These are phyloP conservation scores for Aspergillus tamarii DNA, from an alignment of 2,329 filamentous ascomycete genomes.

Conservation along the genomic window DNA sequence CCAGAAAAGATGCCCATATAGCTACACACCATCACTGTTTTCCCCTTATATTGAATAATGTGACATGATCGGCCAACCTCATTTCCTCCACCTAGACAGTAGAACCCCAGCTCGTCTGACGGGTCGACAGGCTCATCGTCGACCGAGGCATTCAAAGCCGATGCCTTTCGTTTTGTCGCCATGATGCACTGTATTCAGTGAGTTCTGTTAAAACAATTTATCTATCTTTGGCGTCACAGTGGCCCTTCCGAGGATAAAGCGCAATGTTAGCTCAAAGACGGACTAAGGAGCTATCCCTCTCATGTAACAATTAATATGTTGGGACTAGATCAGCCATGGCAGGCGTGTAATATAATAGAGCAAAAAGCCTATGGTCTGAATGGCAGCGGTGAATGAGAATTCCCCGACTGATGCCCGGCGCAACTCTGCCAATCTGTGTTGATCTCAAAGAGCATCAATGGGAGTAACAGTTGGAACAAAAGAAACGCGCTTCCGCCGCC, in stretches of 20 bases:
- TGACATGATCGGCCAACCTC: conserved; percentile 97
- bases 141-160: conserved; percentile 66
- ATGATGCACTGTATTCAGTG: conserved; percentile 54
- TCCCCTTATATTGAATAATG: conserved; percentile 98
- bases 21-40: conserved; percentile 90
- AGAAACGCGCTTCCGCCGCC: conserved; percentile 7
- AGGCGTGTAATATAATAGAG: conserved; percentile 5
- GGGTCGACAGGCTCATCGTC: conserved; percentile 89
- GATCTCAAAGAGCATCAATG: not conserved
- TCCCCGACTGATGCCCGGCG: not conserved
- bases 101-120: conserved; percentile 90
- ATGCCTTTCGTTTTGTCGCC: conserved; percentile 91
- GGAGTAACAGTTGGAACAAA: not conserved
- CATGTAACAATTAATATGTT: conserved; percentile 15
- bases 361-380: not conserved
- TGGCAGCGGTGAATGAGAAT: not conserved
- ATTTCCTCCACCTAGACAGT: conserved; percentile 92
- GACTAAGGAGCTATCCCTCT: conserved; percentile 11
- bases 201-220: not conserved
- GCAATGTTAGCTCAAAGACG: not conserved
- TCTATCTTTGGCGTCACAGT: not conserved
- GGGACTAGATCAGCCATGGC: conserved; percentile 15
- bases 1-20: not conserved
- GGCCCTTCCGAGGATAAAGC: not conserved
- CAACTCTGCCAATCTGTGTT: not conserved